Evolutionary conservation across 2,329 filamentous ascomycete species (phyloP).

Genomic region (Knoxdaviesia proteae): DNA sequence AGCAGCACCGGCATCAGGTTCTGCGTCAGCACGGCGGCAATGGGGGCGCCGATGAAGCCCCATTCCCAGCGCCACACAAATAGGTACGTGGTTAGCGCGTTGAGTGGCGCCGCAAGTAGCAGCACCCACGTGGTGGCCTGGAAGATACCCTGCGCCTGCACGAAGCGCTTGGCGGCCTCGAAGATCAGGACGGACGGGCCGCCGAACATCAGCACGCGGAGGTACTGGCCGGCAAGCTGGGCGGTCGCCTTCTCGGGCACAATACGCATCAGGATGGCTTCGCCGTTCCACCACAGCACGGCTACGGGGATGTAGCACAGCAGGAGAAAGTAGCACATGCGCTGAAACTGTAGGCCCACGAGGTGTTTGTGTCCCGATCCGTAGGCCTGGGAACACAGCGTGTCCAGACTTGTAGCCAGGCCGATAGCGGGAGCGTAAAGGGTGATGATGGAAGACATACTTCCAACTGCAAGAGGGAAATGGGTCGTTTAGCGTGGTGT

Average conservation of each 20-base stretch:
- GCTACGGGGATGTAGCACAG: conserved; percentile 51
- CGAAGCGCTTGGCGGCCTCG: conserved; percentile 59
- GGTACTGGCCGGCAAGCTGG: conserved; percentile 47
- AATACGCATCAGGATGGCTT: conserved; percentile 33
- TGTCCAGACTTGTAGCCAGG: conserved; percentile 79
- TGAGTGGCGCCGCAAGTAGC: conserved; percentile 54
- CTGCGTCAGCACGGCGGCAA: conserved; percentile 60
- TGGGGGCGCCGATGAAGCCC: conserved; percentile 64
- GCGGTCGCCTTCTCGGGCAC: conserved; percentile 37
- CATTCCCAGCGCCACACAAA: conserved; percentile 51
- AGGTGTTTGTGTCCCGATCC: conserved; percentile 78
- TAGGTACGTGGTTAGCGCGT: conserved; percentile 57
- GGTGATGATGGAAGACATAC: conserved; percentile 65
- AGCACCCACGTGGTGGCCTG: conserved; percentile 59
- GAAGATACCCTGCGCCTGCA: conserved; percentile 69
- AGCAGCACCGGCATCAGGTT: conserved; percentile 58
- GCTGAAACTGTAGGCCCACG: conserved; percentile 63
- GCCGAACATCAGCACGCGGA: conserved; percentile 50
- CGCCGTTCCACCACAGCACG: conserved; percentile 48
- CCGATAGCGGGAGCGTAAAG: conserved; percentile 63
- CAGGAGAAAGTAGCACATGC: conserved; percentile 63
- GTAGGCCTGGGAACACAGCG: conserved; percentile 82
- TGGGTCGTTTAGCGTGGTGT: not conserved
- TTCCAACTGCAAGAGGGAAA: conserved; percentile 16
- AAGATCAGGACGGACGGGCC: conserved; percentile 60